Conservation (phyloP, 192 early-diverging fungal species). For the Rhizophagus sp. region DNA sequence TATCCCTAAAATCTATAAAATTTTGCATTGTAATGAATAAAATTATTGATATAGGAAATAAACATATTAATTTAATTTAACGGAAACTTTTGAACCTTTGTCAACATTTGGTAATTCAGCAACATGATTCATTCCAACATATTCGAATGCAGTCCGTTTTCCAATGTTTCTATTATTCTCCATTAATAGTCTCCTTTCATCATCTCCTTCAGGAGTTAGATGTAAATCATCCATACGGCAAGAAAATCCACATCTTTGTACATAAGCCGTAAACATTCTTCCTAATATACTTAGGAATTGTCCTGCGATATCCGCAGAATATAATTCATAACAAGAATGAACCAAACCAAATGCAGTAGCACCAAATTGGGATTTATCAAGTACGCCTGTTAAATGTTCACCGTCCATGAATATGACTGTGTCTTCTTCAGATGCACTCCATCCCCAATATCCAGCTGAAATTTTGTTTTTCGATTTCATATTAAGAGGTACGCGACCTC, state of each 20-base stretch:
- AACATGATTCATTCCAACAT: slow-evolving; percentile 59
- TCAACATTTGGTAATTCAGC: neutral
- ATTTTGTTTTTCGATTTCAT: slow-evolving; percentile 87
- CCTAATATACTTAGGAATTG: slow-evolving; percentile 88
- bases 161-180: slow-evolving; percentile 62
- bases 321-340: slow-evolving; percentile 95
- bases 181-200: slow-evolving; percentile 72
- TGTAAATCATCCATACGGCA: slow-evolving; percentile 99
- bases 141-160: slow-evolving; percentile 70
- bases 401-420: slow-evolving; percentile 86
- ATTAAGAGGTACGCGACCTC: slow-evolving; percentile 75
- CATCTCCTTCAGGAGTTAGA: slow-evolving; percentile 82
- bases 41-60: neutral
- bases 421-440: slow-evolving; percentile 76
- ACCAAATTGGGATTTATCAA: slow-evolving; percentile 98
- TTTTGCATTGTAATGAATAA: neutral
- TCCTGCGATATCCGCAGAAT: slow-evolving; percentile 86
- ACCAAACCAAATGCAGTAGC: slow-evolving; percentile 89
- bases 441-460: slow-evolving; percentile 83
- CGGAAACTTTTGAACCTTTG: neutral
- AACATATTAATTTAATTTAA: neutral
- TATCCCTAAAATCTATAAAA: slow-evolving; percentile 60
- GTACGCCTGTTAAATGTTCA: slow-evolving; percentile 86
- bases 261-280: slow-evolving; percentile 87
- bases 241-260: slow-evolving; percentile 88